Evolutionary conservation across 139 green algal species (phyloP).

Genomic region (Chlamydomonas sp.): DNA sequence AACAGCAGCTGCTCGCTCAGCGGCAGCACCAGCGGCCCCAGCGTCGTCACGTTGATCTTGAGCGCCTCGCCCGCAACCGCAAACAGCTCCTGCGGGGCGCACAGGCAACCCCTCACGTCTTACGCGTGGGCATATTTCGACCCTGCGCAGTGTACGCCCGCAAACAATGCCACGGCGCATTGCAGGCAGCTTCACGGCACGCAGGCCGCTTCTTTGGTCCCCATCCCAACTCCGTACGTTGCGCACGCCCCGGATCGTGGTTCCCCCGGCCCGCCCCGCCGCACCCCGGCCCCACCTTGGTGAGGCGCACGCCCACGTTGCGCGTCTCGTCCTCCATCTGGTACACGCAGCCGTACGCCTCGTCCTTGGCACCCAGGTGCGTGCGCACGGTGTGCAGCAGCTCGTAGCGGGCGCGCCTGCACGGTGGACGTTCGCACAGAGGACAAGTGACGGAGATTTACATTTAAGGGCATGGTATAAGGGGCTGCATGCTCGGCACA

Average conservation of each 20-base stretch:
- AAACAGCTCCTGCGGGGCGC: conserved; percentile 87
- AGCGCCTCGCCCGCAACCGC: conserved; percentile 85
- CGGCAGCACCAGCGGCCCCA: conserved; percentile 95
- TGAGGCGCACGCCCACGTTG: conserved; percentile 81
- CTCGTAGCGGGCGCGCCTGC: conserved; percentile 80
- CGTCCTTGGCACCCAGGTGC: conserved; percentile 92
- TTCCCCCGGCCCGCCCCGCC: no score
- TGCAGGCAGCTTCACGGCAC: no score
- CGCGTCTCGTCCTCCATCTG: conserved; percentile 80
- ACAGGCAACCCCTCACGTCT: background rate
- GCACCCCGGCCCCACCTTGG: conserved; percentile 10
- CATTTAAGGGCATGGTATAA: no score
- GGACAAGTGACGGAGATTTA: no score
- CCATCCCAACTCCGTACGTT: no score
- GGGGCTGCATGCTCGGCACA: no score
- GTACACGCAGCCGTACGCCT: conserved; percentile 89
- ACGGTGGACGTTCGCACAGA: background rate
- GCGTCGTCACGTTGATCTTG: conserved; percentile 96
- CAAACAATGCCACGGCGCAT: no score
- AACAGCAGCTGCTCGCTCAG: conserved; percentile 95
- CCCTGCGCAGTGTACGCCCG: no score
- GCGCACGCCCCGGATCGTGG: no score
- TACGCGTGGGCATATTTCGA: no score
- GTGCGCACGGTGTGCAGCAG: conserved; percentile 86
- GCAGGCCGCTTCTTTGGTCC: no score